Base-by-base conservation (phyloP, 345 rosid genomes). In the Microcos paniculata region DNA sequence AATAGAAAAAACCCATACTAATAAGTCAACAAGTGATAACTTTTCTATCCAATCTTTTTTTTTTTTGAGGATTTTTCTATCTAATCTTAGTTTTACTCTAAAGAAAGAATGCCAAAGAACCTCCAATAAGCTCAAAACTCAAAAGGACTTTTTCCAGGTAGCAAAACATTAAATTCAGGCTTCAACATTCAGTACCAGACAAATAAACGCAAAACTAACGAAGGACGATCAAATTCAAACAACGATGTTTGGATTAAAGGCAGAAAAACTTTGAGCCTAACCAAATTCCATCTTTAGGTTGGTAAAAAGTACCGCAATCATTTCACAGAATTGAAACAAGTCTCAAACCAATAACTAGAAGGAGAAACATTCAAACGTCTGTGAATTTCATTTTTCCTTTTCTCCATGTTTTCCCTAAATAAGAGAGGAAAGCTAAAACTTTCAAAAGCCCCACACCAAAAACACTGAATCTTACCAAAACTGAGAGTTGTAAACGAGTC, bases 191-290 rank as follows among this genome's bases (percentile, higher is more conserved):
- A 48, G 72, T 46, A 48, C 57, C 57, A 48, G 24, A 21, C 26
- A 68, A 68, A 68, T 68, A 68, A 48, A 68, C 18, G 72, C 57
- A 30, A 33, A 48, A 68, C 42, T 48, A 68, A 35, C 42, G 26
- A 49, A 49, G 43, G 40, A 18, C 46, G 16, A 52, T 43, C 53
- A 58, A 18, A 68, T 49, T 49, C 58, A 68, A 68, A 48, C 72
- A 68, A 68, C 10, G 28, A 68, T 43, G 71, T 24, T 66, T 23
- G 45, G 35, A 66, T 43, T 66, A 24, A 68, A 68, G 48, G 19
- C 53, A 15, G 12, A 18, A 18, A 43, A 59, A 59, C 30, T 56
- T 40, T 8, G 30, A 56, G 61, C 30, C 31, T 23, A 56, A 10
- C 31, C 24, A 9, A 42, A 42, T 42, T 42, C 45, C 45, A 5